Base-by-base conservation (phyloP, 1,139 yeast genomes). In the Yamadazyma blattariae region DNA sequence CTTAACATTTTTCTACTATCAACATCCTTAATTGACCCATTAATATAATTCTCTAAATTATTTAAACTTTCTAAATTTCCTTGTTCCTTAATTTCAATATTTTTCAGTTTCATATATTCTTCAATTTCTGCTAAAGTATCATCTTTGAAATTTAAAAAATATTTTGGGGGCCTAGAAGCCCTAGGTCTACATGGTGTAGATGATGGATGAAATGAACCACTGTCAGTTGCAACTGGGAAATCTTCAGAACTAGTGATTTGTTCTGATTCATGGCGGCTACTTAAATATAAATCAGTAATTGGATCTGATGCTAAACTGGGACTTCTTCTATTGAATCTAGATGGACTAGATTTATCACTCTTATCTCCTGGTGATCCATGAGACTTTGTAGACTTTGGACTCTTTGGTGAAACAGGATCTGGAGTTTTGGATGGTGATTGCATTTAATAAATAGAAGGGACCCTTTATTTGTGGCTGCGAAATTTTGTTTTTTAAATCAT, bases 161-260 rank as follows among this genome's bases (percentile, higher is more conserved):
- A 16, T 10, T 19, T 21, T 5, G 19, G 19, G 9, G 6, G 3
- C 16, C 25, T 25, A 7, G 30, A 30, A 9, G 6, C 2, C 16
- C 25, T 25, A 7, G 30, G 33, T 11, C 24, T 14, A 30, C 36
- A 33, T 5, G 39, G 39, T 3, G 39, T 32, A 4, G 39, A 36
- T 6, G 30, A 29, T 12, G 39, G 35, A n/a, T 36, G 11, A 4
- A 26, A 19, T 16, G 25, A 20, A 14, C 34, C 29, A 25, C 29
- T 31, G n/a, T 31, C 29, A n/a, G 23, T 24, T 4, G 34, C 34
- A 17, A 31, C 7, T 14, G 34, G 34, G 12, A 31, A 18, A 19
- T 31, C 34, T 11, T 7, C 15, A 11, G 25, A 12, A 14, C 21
- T 12, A 15, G 5, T 5, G 14, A 10, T 17, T 15, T 18, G 29